Evolutionary conservation across 768 basidiomycete species (phyloP), one percentile per base, ranked within the genome.

Genomic region (Holtermannia corniformis): DNA sequence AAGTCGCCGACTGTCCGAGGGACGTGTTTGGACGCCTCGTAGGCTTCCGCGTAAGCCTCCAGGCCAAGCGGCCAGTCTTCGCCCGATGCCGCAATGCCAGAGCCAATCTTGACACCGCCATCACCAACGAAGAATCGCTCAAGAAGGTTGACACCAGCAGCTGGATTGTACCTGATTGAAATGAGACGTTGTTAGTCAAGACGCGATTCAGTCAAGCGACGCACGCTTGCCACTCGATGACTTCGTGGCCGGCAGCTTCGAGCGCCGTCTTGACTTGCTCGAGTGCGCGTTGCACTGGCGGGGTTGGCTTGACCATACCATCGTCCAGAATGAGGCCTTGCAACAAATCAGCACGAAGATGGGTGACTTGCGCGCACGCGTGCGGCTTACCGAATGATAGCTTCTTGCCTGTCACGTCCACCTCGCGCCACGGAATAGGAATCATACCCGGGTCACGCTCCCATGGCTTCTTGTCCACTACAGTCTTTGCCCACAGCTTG

Each of bases 151-250:
- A 72, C 70, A 5, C 58, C 67, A 64, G 49, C 21, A 41, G 28
- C 40, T 24, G 12, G 54, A 48, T 41, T 48, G 10, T 27, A 57
- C 62, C 7, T 80, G 52, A 80, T 81, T 12, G 79, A 77, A 23
- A 80, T 65, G 50, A 79, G 56, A 25, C 81, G 75, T 46, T 79
- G 77, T 23, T 79, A 79, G 10, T 37, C 76, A 80, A 12, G 81
- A 75, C 48, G 76, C 73, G 20, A 80, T 70, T 21, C n/a, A 16
- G 25, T 20, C 4, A 12, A 19, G 5, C 41, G 1, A 55, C 60
- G 52, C 37, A 59, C 57, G 57, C 47, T 3, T 28, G 49, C 55
- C 59, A 68, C 41, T 56, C 53, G 14, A 62, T 52, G 24, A 68
- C 63, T 21, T 47, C 58, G 53, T 65, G 64, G 1, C 66, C 66